phyloP scores from a whole-genome alignment of 2,329 filamentous ascomycete species.

The Penicillium sp. region DNA sequence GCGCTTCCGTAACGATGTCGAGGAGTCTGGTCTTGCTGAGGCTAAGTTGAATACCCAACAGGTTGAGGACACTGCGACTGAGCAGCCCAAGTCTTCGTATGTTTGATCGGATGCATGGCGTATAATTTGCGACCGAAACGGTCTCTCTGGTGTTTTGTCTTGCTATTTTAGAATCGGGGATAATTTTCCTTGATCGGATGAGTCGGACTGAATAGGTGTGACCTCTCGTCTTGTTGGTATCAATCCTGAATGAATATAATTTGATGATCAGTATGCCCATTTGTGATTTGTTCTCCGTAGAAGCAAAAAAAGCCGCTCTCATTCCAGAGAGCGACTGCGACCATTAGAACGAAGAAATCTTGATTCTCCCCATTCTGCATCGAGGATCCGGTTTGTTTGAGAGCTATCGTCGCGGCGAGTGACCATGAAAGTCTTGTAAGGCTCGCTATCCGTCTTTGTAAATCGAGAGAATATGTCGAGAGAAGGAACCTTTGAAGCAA shows the following conservation, averaged over 20 bases:
- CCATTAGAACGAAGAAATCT: neutral
- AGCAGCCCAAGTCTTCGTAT: constrained; percentile 12
- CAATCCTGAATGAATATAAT: neutral
- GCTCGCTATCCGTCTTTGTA: neutral
- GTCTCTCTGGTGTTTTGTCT: neutral
- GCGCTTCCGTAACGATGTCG: constrained; percentile 35
- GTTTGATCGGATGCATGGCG: constrained; percentile 14
- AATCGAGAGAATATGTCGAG: neutral
- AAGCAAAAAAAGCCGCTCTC: neutral
- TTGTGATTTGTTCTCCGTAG: too few relatives aligned
- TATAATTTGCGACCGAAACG: neutral
- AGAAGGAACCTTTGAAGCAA: neutral
- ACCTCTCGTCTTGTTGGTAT: neutral
- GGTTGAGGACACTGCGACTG: constrained; percentile 18
- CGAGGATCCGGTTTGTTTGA: too few relatives aligned
- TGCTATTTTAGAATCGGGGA: neutral
- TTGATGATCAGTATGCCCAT: neutral
- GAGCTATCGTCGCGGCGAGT: too few relatives aligned
- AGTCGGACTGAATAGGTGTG: neutral
- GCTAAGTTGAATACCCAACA: constrained; percentile 24
- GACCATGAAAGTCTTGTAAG: too few relatives aligned
- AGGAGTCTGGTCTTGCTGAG: constrained; percentile 24
- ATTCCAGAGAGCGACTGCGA: neutral
- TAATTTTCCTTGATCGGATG: neutral
- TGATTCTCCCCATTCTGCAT: too few relatives aligned